Conservation (phyloP, 257 asterid species). For the Nicotiana tabacum region DNA sequence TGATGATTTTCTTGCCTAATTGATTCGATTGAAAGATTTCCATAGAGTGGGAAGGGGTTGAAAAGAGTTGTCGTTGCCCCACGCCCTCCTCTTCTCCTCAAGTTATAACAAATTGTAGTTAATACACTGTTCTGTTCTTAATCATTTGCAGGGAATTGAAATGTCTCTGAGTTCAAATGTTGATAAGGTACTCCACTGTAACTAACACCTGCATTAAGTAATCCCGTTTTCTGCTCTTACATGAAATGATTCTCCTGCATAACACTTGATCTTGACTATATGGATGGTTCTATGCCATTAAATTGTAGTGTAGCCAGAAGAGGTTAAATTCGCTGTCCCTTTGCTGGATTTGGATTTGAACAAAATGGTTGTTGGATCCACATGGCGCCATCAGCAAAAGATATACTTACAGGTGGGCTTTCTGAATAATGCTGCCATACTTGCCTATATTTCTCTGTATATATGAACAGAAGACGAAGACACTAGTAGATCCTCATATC, state of each 20-base stretch:
- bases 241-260: conserved; percentile 12
- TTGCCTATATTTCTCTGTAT: not conserved
- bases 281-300: conserved; percentile 38
- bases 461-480: not conserved
- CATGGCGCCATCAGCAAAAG: conserved; percentile 81
- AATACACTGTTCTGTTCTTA: conserved; percentile 7
- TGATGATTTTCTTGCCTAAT: not conserved
- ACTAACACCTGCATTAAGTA: conserved; percentile 11
- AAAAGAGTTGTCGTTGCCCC: not conserved
- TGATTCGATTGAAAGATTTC: not conserved
- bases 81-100: not conserved
- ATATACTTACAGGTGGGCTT: conserved; percentile 76
- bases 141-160: conserved; percentile 74
- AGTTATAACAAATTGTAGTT: not conserved
- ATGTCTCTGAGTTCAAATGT: conserved; percentile 52
- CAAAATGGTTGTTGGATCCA: conserved; percentile 71
- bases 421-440: not conserved
- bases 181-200: conserved; percentile 56
- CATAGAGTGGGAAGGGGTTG: not conserved
- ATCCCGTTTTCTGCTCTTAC: not conserved
- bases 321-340: conserved; percentile 88
- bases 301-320: conserved; percentile 69
- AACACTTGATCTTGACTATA: conserved; percentile 23
- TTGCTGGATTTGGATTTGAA: conserved; percentile 74
- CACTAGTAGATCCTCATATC: not conserved